A percentile compares a stretch with the other conserved stretches of the same genome.
Conservation (phyloP, 2,329 filamentous ascomycete species). For the Ophiostoma tasmaniense region DNA sequence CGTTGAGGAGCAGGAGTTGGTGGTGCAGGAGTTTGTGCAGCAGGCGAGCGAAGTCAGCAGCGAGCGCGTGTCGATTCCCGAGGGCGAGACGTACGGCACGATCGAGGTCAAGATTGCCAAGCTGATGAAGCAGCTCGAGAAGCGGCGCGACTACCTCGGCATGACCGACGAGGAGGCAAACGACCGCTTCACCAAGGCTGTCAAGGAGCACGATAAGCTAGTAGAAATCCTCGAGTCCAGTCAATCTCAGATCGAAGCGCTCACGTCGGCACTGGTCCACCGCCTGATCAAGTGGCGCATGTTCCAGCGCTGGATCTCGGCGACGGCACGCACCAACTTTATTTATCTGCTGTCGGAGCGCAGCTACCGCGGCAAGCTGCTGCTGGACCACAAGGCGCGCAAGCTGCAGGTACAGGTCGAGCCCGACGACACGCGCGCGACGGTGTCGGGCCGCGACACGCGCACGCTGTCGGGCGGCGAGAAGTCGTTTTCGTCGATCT, state of each 20-base stretch:
- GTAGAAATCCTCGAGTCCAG: conserved; percentile 38
- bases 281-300: conserved; percentile 68
- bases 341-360: conserved; percentile 82
- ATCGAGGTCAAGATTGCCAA: conserved; percentile 47
- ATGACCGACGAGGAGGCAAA: conserved; percentile 58
- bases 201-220: conserved; percentile 34
- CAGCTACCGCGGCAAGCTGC: conserved; percentile 73
- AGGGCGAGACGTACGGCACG: conserved; percentile 53
- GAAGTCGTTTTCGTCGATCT: conserved; percentile 96
- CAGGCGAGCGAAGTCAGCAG: conserved; percentile 47
- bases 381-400: conserved; percentile 67
- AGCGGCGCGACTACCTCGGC: conserved; percentile 49
- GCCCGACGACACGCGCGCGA: conserved; percentile 60
- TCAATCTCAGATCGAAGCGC: conserved; percentile 30
- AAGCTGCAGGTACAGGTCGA: conserved; percentile 70
- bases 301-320: conserved; percentile 78
- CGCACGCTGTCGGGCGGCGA: conserved; percentile 93
- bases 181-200: conserved; percentile 35
- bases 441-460: conserved; percentile 66
- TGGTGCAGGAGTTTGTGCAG: conserved; percentile 45
- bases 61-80: conserved; percentile 52
- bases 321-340: conserved; percentile 79
- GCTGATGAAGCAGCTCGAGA: conserved; percentile 49
- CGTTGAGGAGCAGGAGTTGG: conserved; percentile 37
- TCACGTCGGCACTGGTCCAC: conserved; percentile 54